Evolutionary conservation across 495 filamentous ascomycete genomes (phyloP).

Genomic region (Aspergillus ellipticus): DNA sequence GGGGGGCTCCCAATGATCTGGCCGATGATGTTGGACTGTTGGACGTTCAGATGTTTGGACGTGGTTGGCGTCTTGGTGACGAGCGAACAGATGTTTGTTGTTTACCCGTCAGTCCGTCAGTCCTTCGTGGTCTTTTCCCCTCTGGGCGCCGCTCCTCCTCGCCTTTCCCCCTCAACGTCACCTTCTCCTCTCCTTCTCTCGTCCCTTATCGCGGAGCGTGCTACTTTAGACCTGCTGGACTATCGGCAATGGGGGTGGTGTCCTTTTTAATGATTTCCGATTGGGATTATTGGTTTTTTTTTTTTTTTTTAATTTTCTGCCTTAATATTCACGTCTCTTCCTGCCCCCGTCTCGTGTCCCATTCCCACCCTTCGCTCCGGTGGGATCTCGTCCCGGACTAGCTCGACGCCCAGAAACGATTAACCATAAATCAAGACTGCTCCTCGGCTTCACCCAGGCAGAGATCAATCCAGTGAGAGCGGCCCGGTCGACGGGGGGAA

Average conservation of each 20-base stretch:
- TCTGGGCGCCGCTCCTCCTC: neutral
- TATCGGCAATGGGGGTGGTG: neutral
- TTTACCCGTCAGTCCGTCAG: too few species aligned
- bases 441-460: too few species aligned
- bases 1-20: too few species aligned
- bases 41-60: neutral
- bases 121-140: constrained; percentile 3
- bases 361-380: too few species aligned
- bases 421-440: too few species aligned
- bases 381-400: too few species aligned
- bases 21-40: too few species aligned
- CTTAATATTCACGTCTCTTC: neutral
- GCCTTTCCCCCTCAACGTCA: neutral
- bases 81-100: neutral
- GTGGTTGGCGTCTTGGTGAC: neutral
- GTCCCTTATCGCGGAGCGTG: neutral
- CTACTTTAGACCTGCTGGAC: neutral
- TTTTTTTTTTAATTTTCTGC: neutral
- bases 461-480: too few species aligned
- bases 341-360: neutral
- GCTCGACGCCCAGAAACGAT: too few species aligned
- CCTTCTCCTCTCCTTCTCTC: constrained; percentile 1
- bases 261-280: neutral
- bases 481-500: neutral
- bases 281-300: neutral